Percentiles rank a stretch among this genome's conserved stretches.
These are phyloP conservation scores for Comarum palustre DNA, from an alignment of 306 rosid species.

Conservation along the genomic window DNA sequence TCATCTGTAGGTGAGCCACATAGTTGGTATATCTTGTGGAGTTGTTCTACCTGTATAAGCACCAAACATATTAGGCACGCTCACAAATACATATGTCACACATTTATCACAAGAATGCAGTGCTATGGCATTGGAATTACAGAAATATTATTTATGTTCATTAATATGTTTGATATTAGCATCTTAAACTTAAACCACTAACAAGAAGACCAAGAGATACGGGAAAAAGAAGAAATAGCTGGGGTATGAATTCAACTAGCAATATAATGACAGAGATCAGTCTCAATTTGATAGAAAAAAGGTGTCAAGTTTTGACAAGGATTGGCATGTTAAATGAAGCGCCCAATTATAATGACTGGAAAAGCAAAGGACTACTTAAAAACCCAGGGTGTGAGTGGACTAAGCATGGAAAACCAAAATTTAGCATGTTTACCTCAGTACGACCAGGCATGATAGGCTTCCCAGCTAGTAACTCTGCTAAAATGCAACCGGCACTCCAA, in stretches of 20 bases:
- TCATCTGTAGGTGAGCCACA: constrained; percentile 97
- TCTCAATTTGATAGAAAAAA: no score
- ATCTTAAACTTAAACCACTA: constrained; percentile 1
- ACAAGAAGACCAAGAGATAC: not conserved
- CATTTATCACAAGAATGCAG: constrained; percentile 4
- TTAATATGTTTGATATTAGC: not conserved
- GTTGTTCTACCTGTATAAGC: constrained; percentile 75
- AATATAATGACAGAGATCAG: no score
- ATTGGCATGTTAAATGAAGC: not conserved
- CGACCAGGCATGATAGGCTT: constrained; percentile 99
- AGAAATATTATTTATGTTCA: not conserved
- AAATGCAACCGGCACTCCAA: constrained; percentile 97
- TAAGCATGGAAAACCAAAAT: constrained; percentile 18
- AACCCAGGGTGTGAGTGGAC: not conserved
- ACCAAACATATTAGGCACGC: constrained; percentile 28
- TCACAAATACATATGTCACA: not conserved
- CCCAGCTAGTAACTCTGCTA: constrained; percentile 90
- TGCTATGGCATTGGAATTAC: not conserved
- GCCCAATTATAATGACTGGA: not conserved
- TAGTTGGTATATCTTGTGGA: constrained; percentile 89
- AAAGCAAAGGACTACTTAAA: not conserved
- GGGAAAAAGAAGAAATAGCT: no score
- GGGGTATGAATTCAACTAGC: no score
- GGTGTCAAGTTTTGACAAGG: not conserved
- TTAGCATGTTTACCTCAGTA: constrained; percentile 65